Percentiles rank a stretch among this genome's conserved stretches.
Evolutionary conservation across 305 asterid genomes (phyloP).

Genomic region (Solanum hybrid): DNA sequence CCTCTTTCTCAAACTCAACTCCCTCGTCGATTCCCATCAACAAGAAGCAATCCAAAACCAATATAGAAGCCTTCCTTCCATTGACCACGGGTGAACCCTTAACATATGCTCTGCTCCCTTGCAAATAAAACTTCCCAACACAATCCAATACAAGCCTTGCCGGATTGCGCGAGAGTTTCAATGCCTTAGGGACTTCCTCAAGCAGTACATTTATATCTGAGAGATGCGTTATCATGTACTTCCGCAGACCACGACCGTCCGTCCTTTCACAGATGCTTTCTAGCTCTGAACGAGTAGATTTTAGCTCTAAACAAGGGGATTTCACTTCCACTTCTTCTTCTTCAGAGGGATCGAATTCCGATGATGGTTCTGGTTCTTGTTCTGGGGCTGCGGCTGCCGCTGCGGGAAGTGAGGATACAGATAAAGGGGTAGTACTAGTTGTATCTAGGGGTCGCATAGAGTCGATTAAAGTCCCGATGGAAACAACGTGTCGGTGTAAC

Average conservation of each 20-base stretch:
- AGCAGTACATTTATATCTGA: conserved; percentile 28
- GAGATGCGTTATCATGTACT: conserved; percentile 34
- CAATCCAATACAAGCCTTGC: conserved; percentile 61
- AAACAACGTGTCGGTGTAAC: conserved; percentile 43
- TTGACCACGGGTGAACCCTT: conserved; percentile 49
- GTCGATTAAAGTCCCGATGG: conserved; percentile 33
- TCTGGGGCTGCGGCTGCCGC: neutral
- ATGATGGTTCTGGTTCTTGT: neutral
- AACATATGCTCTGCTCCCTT: conserved; percentile 54
- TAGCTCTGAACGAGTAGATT: conserved; percentile 30
- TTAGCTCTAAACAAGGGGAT: neutral
- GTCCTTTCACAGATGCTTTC: conserved; percentile 42
- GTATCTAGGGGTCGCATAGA: conserved; percentile 25
- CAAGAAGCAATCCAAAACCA: conserved; percentile 61
- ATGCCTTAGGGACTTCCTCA: conserved; percentile 56
- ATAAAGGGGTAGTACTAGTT: neutral
- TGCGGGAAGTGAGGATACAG: neutral
- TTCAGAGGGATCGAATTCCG: neutral
- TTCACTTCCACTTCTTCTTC: conserved; percentile 4
- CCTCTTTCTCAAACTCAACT: conserved; percentile 23
- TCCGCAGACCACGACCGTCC: conserved; percentile 53
- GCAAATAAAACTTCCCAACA: conserved; percentile 67
- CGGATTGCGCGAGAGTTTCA: conserved; percentile 46
- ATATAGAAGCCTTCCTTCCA: conserved; percentile 65
- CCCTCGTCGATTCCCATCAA: conserved; percentile 34